These are phyloP conservation scores for Volvariella surrecta DNA, from an alignment of 1,284 basidiomycete genomes.

Conservation along the genomic window DNA sequence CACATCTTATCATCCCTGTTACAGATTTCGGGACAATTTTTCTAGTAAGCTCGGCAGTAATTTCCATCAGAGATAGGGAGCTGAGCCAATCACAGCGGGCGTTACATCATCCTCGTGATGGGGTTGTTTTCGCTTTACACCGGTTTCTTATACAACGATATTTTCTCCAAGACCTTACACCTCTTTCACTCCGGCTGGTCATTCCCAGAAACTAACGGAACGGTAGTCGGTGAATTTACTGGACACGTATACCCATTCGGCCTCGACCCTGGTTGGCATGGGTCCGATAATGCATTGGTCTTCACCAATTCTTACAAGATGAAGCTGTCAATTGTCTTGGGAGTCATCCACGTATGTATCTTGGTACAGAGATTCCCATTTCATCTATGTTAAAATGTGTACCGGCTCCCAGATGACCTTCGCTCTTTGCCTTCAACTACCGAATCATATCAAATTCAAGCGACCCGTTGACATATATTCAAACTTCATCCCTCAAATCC, in stretches of 20 bases:
- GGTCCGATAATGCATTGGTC: slow-evolving; percentile 84
- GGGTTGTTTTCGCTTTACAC: slow-evolving; percentile 94
- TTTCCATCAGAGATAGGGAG: neutral
- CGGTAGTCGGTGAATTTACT: slow-evolving; percentile 45
- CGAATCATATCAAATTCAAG: slow-evolving; percentile 93
- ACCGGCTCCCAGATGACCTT: slow-evolving; percentile 98
- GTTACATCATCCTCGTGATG: slow-evolving; percentile 98
- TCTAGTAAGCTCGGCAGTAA: slow-evolving; percentile 60
- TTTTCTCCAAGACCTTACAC: slow-evolving; percentile 92
- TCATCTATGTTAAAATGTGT: slow-evolving; percentile 9
- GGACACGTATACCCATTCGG: slow-evolving; percentile 86
- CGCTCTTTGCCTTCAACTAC: slow-evolving; percentile 90
- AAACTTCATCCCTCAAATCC: slow-evolving; percentile 95
- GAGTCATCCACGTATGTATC: slow-evolving; percentile 85
- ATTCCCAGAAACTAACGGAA: slow-evolving; percentile 54
- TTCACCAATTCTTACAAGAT: slow-evolving; percentile 99
- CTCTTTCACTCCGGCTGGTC: slow-evolving; percentile 88
- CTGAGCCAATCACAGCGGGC: slow-evolving; percentile 49
- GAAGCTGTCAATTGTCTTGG: slow-evolving; percentile 98
- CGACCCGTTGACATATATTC: slow-evolving; percentile 81
- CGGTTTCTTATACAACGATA: slow-evolving; percentile 98
- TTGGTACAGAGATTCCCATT: slow-evolving; percentile 6
- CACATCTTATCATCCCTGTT: slow-evolving; percentile 5
- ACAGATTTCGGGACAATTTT: slow-evolving; percentile 86
- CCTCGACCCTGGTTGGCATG: slow-evolving; percentile 95